A percentile compares a stretch with the other conserved stretches of the same genome.
Conservation (phyloP, 345 rosid genomes). For the Raphanus sativus region DNA sequence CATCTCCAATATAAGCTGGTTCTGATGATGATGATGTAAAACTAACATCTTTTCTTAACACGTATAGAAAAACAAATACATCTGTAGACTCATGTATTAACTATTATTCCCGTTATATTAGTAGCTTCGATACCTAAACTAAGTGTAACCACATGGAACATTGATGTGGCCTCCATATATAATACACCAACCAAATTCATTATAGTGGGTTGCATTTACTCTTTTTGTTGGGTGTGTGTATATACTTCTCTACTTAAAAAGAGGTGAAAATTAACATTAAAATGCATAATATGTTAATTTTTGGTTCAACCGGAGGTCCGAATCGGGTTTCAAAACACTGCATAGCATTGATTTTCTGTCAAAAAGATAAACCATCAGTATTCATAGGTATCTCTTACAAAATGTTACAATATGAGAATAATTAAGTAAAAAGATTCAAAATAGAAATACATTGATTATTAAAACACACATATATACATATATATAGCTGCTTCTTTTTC, state of each 20-base stretch:
- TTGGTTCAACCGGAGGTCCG: no score
- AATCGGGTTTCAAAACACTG: no score
- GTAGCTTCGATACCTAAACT: conserved; percentile 21
- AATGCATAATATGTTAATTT: no score
- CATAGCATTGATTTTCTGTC: background rate
- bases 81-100: background rate
- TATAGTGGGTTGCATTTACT: conserved; percentile 27
- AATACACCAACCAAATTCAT: conserved; percentile 24
- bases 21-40: background rate
- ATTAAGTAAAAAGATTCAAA: background rate
- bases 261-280: background rate
- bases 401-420: background rate
- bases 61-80: conserved; percentile 4
- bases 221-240: background rate
- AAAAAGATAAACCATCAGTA: background rate
- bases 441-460: background rate
- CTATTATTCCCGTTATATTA: conserved; percentile 9
- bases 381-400: background rate
- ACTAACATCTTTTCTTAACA: conserved; percentile 1
- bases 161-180: conserved; percentile 39
- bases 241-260: background rate
- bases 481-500: background rate
- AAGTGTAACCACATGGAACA: conserved; percentile 30
- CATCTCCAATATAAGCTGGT: background rate
- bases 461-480: background rate